Base-by-base conservation (phyloP, 192 early-diverging fungal species). In the Gorgonomyces haynaldii region DNA sequence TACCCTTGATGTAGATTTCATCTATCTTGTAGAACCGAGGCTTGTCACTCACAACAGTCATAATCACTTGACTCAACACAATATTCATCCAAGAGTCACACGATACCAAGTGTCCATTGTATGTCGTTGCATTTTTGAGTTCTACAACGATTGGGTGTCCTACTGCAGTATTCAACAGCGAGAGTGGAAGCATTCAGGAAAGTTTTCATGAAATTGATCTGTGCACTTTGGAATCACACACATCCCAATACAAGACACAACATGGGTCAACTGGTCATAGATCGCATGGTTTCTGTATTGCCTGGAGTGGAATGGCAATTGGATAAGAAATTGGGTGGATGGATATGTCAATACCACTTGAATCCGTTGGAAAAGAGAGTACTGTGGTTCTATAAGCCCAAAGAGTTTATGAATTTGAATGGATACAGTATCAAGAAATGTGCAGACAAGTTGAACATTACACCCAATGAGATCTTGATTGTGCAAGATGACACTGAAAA, bases 81-180 rank as follows among this genome's bases (percentile, higher is more conserved):
- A 98, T 70, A 67, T 98, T 98, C 95, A 96, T 98, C 78, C 88
- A 96, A 54, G 88, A 88, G 62, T 95, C 87, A 69, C 89, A 95
- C 56, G 82, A 88, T 44, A 88, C 87, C 66, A 98, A 79, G 69
- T 93, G 89, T 8, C 95, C 95, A 58, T 93, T 96, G 65, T 91
- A 98, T 21, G 95, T n/a, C 17, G 6, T 61, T 65, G 65, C 94
- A 62, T 84, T 91, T 60, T 97, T 97, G 42, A 97, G 62, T 58
- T 97, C 94, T n/a, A 97, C 89, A 44, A 91, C 71, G 73, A 92
- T 86, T 32, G 88, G 85, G 56, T 84, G 84, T 19, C 84, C 86
- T 56, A 81, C 74, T 6, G 89, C 88, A 31, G 88, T 84, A 53
- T 88, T 88, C 32, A 97, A 71, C 44, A 97, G 71, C 45, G 86